phyloP scores from a whole-genome alignment of 805 yeast species.

The Zygosaccharomyces bailii region DNA sequence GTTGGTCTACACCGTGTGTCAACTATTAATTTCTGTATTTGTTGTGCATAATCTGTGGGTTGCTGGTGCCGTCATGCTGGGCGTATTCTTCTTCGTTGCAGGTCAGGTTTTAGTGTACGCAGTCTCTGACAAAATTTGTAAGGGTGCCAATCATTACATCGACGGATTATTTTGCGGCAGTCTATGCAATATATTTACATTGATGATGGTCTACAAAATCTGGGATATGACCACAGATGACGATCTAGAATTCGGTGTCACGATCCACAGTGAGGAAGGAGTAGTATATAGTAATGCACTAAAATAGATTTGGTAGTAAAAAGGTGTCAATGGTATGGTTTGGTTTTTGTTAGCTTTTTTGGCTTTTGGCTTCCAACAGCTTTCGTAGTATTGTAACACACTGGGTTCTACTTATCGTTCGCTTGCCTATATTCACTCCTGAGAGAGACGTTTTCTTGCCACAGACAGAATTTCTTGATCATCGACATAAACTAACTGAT shows the following conservation, averaged over 20 bases:
- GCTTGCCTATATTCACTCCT: too few relatives aligned
- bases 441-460: slow-evolving; percentile 25
- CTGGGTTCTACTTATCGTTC: too few relatives aligned
- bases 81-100: slow-evolving; percentile 66
- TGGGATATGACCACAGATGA: slow-evolving; percentile 97
- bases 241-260: slow-evolving; percentile 87
- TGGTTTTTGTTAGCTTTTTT: too few relatives aligned
- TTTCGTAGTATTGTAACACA: too few relatives aligned
- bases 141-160: slow-evolving; percentile 72
- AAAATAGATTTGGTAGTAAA: slow-evolving; percentile 5
- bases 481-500: slow-evolving; percentile 27
- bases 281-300: slow-evolving; percentile 22
- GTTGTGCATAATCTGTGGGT: slow-evolving; percentile 84
- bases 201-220: slow-evolving; percentile 93
- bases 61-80: slow-evolving; percentile 73
- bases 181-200: slow-evolving; percentile 70
- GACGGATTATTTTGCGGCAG: slow-evolving; percentile 89
- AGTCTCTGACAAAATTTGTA: slow-evolving; percentile 64
- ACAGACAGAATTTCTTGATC: slow-evolving; percentile 29
- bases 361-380: too few relatives aligned
- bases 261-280: slow-evolving; percentile 44
- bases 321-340: neutral
- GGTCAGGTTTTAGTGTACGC: slow-evolving; percentile 80
- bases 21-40: slow-evolving; percentile 60
- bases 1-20: slow-evolving; percentile 60